These are phyloP conservation scores for Ciborinia camelliae DNA, from an alignment of 2,329 filamentous ascomycete genomes.

Conservation along the genomic window DNA sequence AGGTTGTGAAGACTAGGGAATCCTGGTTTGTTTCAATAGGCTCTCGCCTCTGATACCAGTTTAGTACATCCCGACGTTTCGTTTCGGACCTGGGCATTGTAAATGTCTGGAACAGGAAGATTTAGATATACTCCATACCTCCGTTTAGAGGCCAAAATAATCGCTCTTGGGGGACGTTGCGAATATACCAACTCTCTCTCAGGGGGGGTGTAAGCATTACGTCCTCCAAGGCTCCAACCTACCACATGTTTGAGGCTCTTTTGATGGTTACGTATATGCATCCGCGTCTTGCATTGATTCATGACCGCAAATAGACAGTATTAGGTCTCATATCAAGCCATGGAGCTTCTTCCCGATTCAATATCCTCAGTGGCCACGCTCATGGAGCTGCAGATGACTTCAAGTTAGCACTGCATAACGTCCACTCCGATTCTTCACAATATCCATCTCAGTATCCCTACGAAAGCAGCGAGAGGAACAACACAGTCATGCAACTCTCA, in stretches of 20 bases:
- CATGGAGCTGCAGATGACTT: background rate
- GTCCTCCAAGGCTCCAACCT: background rate
- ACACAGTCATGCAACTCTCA: background rate
- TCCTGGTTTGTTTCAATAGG: background rate
- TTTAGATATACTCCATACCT: background rate
- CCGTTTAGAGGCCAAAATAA: background rate
- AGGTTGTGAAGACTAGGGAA: background rate
- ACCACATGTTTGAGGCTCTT: background rate
- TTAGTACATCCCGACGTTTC: background rate
- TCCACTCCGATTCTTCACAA: background rate
- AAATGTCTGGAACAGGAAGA: background rate
- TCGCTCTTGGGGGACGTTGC: background rate
- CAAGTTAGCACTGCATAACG: background rate
- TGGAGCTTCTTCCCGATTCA: background rate
- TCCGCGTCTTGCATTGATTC: conserved; percentile 4
- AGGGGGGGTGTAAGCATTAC: background rate
- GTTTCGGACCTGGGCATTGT: background rate
- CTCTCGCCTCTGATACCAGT: background rate
- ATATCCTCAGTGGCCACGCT: background rate
- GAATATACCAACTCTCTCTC: background rate
- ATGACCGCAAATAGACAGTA: background rate
- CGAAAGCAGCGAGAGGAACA: background rate
- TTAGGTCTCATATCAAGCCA: background rate
- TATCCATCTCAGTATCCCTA: background rate
- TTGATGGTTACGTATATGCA: background rate